phyloP scores from a whole-genome alignment of 2,329 filamentous ascomycete species.

The Colletotrichum chrysophilum region DNA sequence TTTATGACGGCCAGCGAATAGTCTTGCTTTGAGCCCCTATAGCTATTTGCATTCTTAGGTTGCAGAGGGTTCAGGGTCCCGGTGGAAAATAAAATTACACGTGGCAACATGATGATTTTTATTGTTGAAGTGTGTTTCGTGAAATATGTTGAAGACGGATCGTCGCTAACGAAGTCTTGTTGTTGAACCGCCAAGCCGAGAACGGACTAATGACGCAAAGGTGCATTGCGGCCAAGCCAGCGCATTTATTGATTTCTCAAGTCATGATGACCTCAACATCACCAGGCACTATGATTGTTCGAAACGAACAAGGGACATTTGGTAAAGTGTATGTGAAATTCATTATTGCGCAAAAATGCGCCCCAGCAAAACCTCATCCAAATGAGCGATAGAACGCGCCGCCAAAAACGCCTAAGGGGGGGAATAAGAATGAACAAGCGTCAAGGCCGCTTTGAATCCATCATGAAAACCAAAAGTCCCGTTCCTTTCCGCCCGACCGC shows the following conservation, averaged over 20 bases:
- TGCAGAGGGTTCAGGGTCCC: background rate
- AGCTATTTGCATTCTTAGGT: background rate
- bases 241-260: background rate
- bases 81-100: slow-evolving; percentile 1
- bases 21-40: background rate
- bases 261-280: background rate
- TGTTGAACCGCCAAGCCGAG: background rate
- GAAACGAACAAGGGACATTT: background rate
- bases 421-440: background rate
- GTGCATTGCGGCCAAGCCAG: background rate
- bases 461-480: background rate
- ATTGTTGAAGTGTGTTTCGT: background rate
- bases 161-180: background rate
- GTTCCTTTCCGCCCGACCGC: background rate
- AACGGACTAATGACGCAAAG: background rate
- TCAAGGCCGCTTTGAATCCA: background rate
- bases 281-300: background rate
- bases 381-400: background rate
- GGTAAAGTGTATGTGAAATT: background rate
- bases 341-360: background rate
- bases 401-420: slow-evolving; percentile 4
- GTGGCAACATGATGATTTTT: background rate
- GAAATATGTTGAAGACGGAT: background rate
- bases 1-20: slow-evolving; percentile 10
- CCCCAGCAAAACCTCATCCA: background rate